Percentiles rank a stretch among this genome's conserved stretches.
These are phyloP conservation scores for Aurantiochytrium sp. DNA, from an alignment of 108 stramenopile genomes.

Conservation along the genomic window DNA sequence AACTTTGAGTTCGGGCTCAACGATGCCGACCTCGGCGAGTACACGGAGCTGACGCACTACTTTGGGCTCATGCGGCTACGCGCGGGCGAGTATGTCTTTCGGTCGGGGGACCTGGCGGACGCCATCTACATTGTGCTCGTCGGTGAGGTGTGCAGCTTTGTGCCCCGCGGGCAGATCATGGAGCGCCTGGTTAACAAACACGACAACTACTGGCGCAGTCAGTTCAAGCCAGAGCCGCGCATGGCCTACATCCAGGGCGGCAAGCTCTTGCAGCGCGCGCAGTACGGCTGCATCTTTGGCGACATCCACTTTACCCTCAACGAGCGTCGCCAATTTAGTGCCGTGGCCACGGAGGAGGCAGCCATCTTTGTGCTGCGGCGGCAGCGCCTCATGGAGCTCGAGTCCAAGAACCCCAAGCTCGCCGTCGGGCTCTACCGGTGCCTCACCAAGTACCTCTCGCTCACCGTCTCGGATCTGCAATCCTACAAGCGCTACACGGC, in stretches of 20 bases:
- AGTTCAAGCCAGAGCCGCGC: background rate
- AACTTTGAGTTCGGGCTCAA: background rate
- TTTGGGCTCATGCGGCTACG: slow-evolving; percentile 21
- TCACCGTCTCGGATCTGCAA: background rate
- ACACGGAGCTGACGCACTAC: background rate
- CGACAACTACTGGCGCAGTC: background rate
- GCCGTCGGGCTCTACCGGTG: background rate
- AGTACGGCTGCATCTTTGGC: slow-evolving; percentile 25
- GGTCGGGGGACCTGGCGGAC: background rate
- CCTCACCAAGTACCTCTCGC: background rate
- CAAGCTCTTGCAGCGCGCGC: background rate
- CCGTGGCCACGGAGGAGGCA: slow-evolving; percentile 6
- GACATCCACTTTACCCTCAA: slow-evolving; percentile 13
- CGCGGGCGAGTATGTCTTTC: background rate
- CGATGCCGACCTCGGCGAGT: slow-evolving; percentile 7
- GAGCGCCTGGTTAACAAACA: slow-evolving; percentile 12
- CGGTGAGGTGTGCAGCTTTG: background rate
- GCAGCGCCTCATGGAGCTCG: background rate
- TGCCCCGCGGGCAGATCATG: background rate
- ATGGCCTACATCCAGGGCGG: background rate
- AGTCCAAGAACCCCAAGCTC: background rate
- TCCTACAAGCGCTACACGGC: background rate
- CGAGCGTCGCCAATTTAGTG: background rate
- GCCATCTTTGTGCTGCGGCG: background rate
- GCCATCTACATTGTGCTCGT: background rate